Evolutionary conservation across 768 basidiomycete genomes (phyloP).

Genomic region (Suillus ampliporus): DNA sequence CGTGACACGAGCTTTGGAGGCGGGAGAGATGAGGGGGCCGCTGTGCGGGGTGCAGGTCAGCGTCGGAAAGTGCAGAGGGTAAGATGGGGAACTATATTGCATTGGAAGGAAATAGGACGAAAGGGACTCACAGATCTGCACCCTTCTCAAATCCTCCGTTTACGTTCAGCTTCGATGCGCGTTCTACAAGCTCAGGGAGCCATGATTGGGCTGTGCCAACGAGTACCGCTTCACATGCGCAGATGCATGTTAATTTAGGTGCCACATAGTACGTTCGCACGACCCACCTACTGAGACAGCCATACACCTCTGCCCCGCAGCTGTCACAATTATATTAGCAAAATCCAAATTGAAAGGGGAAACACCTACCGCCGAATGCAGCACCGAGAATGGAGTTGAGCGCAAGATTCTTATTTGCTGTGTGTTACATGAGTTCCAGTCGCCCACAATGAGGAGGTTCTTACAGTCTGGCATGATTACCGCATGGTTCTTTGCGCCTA

Average conservation of each 20-base stretch:
- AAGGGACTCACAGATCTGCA: constrained; percentile 69
- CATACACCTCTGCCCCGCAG: constrained; percentile 98
- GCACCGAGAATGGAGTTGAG: constrained; percentile 93
- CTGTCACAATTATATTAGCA: constrained; percentile 45
- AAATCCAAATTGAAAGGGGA: constrained; percentile 14
- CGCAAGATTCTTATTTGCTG: constrained; percentile 91
- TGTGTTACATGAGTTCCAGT: constrained; percentile 7
- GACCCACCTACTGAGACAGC: constrained; percentile 85
- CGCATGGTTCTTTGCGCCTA: constrained; percentile 98
- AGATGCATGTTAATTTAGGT: constrained; percentile 3
- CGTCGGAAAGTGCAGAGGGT: constrained; percentile 9
- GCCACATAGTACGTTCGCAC: background rate
- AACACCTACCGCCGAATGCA: constrained; percentile 79
- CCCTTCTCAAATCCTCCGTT: constrained; percentile 90
- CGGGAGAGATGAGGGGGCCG: constrained; percentile 82
- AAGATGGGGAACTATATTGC: background rate
- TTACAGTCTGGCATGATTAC: constrained; percentile 92
- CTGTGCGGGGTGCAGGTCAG: constrained; percentile 38
- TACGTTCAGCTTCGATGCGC: constrained; percentile 79
- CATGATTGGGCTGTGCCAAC: constrained; percentile 82
- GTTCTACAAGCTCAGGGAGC: constrained; percentile 86
- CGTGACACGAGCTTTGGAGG: constrained; percentile 79
- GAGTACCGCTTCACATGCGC: constrained; percentile 58
- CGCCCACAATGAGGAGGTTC: constrained; percentile 21
- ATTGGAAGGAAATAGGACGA: background rate